phyloP scores from a whole-genome alignment of 805 yeast species.

The Saccharomycopsis fodiens region DNA sequence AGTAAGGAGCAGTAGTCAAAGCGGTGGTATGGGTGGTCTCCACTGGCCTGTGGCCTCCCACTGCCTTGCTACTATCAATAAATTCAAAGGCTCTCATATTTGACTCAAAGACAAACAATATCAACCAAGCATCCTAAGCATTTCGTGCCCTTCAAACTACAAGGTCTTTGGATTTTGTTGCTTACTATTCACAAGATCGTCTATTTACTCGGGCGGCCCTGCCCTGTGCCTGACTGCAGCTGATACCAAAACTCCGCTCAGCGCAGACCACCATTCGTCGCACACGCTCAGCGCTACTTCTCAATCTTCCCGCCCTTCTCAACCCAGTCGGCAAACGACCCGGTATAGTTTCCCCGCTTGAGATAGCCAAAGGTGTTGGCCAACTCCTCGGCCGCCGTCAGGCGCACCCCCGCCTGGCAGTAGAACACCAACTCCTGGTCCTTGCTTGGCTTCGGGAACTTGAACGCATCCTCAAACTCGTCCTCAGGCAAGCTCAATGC shows the following conservation, averaged over 20 bases:
- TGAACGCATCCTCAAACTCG: constrained; percentile 75
- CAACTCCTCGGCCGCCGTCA: constrained; percentile 82
- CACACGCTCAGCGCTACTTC: constrained; percentile 10
- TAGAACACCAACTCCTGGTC: constrained; percentile 77
- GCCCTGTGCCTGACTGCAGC: background rate
- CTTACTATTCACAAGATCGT: background rate
- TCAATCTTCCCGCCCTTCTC: constrained; percentile 28
- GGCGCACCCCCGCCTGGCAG: constrained; percentile 89
- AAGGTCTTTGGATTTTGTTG: background rate
- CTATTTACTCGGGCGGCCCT: background rate
- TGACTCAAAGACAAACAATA: too few species aligned
- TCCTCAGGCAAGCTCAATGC: constrained; percentile 75
- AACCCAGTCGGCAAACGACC: constrained; percentile 85
- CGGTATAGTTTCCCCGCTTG: constrained; percentile 77
- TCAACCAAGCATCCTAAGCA: too few species aligned
- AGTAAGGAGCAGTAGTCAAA: too few species aligned
- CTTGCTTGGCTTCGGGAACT: constrained; percentile 67
- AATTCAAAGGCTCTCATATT: too few species aligned
- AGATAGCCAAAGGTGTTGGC: constrained; percentile 86
- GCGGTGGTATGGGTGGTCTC: too few species aligned
- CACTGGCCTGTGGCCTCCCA: too few species aligned
- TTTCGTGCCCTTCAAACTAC: too few species aligned
- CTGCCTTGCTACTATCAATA: too few species aligned
- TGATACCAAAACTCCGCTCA: background rate
- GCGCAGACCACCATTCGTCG: constrained; percentile 2